Conservation (phyloP, 2,329 filamentous ascomycete genomes). For the Alternaria sp. region DNA sequence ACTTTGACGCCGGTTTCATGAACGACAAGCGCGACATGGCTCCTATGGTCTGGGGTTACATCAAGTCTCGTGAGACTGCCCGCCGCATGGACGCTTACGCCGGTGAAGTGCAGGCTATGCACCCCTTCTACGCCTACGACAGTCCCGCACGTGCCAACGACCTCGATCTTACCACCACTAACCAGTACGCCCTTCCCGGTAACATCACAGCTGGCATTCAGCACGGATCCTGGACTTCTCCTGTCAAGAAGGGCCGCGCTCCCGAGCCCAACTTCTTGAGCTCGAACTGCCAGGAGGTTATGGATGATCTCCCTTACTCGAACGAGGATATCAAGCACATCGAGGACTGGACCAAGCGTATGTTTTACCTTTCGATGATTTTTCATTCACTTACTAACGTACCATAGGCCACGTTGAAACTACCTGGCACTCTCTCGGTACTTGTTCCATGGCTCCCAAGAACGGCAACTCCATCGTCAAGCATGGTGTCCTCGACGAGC, state of each 20-base stretch:
- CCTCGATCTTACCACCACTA: conserved; percentile 78
- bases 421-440: conserved; percentile 74
- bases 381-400: background rate
- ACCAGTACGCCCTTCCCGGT: conserved; percentile 76
- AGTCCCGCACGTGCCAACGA: conserved; percentile 75
- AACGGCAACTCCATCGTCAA: conserved; percentile 83
- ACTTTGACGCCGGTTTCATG: conserved; percentile 86
- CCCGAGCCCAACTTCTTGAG: conserved; percentile 64
- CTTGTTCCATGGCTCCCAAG: conserved; percentile 79
- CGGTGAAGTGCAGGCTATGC: conserved; percentile 70
- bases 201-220: conserved; percentile 76
- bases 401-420: conserved; percentile 70
- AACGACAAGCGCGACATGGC: conserved; percentile 87
- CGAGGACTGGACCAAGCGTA: conserved; percentile 68
- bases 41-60: conserved; percentile 81
- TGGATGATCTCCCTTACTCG: conserved; percentile 72
- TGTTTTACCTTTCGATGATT: conserved; percentile 6
- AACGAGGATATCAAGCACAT: conserved; percentile 70
- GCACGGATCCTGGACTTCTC: conserved; percentile 75
- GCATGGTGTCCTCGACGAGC: conserved; percentile 79
- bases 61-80: conserved; percentile 82
- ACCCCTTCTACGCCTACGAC: conserved; percentile 77
- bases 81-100: conserved; percentile 80
- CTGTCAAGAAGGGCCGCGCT: conserved; percentile 64
- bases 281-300: conserved; percentile 68